phyloP scores from a whole-genome alignment of 2,329 filamentous ascomycete genomes.

The Orbilia brochopaga region DNA sequence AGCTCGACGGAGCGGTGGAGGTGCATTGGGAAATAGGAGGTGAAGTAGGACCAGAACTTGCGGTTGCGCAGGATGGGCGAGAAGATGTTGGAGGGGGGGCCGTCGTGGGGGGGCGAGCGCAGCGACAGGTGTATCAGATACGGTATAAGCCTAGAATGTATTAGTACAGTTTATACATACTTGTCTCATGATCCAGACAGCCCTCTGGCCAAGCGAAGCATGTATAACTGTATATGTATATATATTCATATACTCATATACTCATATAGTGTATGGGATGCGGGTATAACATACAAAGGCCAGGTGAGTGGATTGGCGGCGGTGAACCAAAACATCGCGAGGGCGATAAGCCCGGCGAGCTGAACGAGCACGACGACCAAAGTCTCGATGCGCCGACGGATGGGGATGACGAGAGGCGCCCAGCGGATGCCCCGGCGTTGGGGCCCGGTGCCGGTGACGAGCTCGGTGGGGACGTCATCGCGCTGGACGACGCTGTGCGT shows the following conservation, averaged over 20 bases:
- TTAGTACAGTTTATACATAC: slow-evolving; percentile 19
- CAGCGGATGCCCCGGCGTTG: slow-evolving; percentile 70
- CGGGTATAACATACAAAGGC: slow-evolving; percentile 72
- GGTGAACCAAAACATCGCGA: slow-evolving; percentile 85
- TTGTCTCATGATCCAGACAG: too few relatives aligned
- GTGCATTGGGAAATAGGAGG: slow-evolving; percentile 86
- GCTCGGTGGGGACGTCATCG: slow-evolving; percentile 40
- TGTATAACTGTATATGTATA: too few relatives aligned
- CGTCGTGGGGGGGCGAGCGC: slow-evolving; percentile 77
- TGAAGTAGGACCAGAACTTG: slow-evolving; percentile 84
- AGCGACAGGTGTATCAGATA: slow-evolving; percentile 85
- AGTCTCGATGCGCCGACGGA: slow-evolving; percentile 75
- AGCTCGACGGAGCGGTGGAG: slow-evolving; percentile 84
- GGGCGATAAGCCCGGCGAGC: slow-evolving; percentile 70
- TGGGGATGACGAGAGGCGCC: slow-evolving; percentile 77
- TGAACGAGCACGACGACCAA: slow-evolving; percentile 77
- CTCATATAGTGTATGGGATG: slow-evolving; percentile 14
- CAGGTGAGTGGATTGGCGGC: slow-evolving; percentile 91
- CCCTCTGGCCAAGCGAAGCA: too few relatives aligned
- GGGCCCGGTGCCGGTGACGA: slow-evolving; percentile 54
- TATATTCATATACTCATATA: slow-evolving; percentile 1
- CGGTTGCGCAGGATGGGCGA: slow-evolving; percentile 75
- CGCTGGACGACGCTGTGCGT: slow-evolving; percentile 28
- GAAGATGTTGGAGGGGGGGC: slow-evolving; percentile 71
- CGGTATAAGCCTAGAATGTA: slow-evolving; percentile 63